Percentiles rank a stretch among this genome's conserved stretches.
phyloP scores from a whole-genome alignment of 2,329 filamentous ascomycete genomes.

The Talaromyces sp. region DNA sequence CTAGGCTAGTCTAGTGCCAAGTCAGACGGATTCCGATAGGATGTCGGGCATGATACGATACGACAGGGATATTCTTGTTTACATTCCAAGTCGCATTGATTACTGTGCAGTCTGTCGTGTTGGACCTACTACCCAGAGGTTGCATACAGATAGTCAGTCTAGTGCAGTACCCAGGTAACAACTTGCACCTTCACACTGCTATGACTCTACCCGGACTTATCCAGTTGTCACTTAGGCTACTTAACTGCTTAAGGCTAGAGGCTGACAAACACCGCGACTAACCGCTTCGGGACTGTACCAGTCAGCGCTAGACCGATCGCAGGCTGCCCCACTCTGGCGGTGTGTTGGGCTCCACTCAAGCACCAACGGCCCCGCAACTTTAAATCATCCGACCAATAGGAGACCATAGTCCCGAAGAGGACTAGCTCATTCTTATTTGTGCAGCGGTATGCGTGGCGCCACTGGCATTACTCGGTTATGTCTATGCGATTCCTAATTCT shows the following conservation, averaged over 20 bases:
- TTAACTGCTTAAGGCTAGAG: no score
- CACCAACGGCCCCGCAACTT: neutral
- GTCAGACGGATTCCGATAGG: neutral
- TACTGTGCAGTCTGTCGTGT: no score
- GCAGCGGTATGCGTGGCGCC: neutral
- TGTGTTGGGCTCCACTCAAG: neutral
- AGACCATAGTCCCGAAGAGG: constrained; percentile 11
- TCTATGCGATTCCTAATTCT: neutral
- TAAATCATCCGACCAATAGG: neutral
- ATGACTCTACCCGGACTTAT: neutral
- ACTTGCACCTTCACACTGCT: neutral
- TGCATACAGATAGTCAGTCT: neutral
- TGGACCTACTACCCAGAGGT: no score
- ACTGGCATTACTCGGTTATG: neutral
- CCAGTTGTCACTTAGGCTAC: no score
- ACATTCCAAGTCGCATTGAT: neutral
- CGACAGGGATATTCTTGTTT: neutral
- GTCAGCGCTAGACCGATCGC: neutral
- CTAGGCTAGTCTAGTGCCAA: neutral
- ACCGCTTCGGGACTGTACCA: neutral
- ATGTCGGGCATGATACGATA: neutral
- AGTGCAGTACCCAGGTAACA: neutral
- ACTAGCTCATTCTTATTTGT: neutral
- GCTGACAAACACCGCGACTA: neutral
- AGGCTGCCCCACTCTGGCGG: neutral